Percentiles rank a stretch among this genome's conserved stretches.
phyloP scores from a whole-genome alignment of 768 basidiomycete species.

The Neoboletus magnificus region DNA sequence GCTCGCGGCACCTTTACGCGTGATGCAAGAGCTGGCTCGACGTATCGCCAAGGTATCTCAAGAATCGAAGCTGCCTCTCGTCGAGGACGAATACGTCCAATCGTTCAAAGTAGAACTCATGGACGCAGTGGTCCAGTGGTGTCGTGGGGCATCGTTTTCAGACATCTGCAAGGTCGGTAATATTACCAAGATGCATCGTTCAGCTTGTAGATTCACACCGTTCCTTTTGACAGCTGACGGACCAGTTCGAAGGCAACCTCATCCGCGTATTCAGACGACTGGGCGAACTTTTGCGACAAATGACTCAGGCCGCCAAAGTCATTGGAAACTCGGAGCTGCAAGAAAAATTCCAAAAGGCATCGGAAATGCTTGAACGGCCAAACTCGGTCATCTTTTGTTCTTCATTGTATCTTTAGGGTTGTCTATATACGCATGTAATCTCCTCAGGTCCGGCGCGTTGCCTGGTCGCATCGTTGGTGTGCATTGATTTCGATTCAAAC shows the following conservation, averaged over 20 bases:
- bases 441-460: background rate
- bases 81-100: slow-evolving; percentile 92
- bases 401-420: slow-evolving; percentile 68
- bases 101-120: slow-evolving; percentile 99
- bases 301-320: slow-evolving; percentile 93
- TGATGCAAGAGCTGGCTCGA: slow-evolving; percentile 93
- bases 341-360: slow-evolving; percentile 88
- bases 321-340: slow-evolving; percentile 94
- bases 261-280: slow-evolving; percentile 95
- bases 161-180: slow-evolving; percentile 89
- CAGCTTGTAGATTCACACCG: background rate
- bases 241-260: slow-evolving; percentile 94
- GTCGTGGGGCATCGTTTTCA: slow-evolving; percentile 92
- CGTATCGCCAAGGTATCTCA: slow-evolving; percentile 96
- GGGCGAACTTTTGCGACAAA: slow-evolving; percentile 92
- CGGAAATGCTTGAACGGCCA: slow-evolving; percentile 90
- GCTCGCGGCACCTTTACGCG: slow-evolving; percentile 84
- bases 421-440: background rate
- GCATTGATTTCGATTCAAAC: background rate
- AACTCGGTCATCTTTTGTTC: slow-evolving; percentile 94
- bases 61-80: slow-evolving; percentile 84
- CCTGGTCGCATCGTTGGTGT: background rate
- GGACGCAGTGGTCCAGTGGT: slow-evolving; percentile 98
- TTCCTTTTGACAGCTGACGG: slow-evolving; percentile 62
- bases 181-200: background rate